Evolutionary conservation across 2,329 filamentous ascomycete species (phyloP), one percentile per base, ranked within the genome.

Genomic region (Colletotrichum simmondsii): DNA sequence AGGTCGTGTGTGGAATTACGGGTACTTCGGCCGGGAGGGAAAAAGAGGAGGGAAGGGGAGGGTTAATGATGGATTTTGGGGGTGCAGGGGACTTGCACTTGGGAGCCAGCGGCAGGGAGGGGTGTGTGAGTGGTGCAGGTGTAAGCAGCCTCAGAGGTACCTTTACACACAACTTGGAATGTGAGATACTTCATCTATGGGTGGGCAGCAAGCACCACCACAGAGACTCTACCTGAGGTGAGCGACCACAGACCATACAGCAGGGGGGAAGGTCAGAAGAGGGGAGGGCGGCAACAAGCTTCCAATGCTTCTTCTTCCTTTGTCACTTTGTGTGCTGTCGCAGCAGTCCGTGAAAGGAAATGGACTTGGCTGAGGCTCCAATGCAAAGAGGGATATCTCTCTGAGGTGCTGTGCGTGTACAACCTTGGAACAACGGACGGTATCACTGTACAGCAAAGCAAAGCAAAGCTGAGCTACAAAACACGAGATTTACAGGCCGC

Each of bases 61-160:
- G 71, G 71, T 73, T 73, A 71, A 73, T 65, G 71, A 66, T 66
- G 54, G 60, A 71, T 66, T 73, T 71, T 67, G 58, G 70, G 65
- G 70, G 70, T 65, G 54, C 53, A 65, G 64, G 68, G 53, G 54
- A 28, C 54, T 30, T 26, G 24, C 52, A 19, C 37, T 42, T 57
- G 54, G 24, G 37, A 42, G 62, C 46, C 30, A 64, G 49, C 4
- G 49, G 12, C 26, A 35, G 49, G 59, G 24, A 52, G 16, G 60
- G 58, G 35, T 19, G 16, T 22, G 58, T 30, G 53, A 60, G 61
- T 22, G 59, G 28, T 49, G 60, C 32, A 54, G 52, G 52, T 54
- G 52, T 46, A 65, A 46, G 67, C 60, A 69, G 67, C 61, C 67
- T 65, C 67, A 59, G 61, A 42, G 5, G 60, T 69, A 65, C 7